Percentiles rank a stretch among this genome's conserved stretches.
phyloP scores from a whole-genome alignment of 78 protist species.

The Bodo saltans region DNA sequence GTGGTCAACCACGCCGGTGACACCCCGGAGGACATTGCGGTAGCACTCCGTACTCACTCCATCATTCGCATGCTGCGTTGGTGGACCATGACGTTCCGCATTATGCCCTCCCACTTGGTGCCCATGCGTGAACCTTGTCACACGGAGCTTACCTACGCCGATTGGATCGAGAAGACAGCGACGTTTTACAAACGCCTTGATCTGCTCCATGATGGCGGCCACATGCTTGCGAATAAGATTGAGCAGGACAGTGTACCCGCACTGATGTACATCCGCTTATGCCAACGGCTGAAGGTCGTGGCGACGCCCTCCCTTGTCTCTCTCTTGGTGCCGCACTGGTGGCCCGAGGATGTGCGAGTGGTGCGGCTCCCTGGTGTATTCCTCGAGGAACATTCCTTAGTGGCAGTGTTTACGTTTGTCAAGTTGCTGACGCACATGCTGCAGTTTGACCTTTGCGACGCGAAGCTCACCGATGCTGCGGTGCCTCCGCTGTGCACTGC shows the following conservation, averaged over 20 bases:
- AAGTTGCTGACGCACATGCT: background rate
- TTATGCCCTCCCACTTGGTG: background rate
- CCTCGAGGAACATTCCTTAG: background rate
- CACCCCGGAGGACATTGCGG: constrained; percentile 9
- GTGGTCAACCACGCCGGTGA: background rate
- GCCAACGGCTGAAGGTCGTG: too few species aligned
- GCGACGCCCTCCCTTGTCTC: background rate
- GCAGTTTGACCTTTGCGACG: background rate
- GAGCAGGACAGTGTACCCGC: background rate
- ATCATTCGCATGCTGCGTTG: background rate
- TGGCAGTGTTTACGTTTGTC: background rate
- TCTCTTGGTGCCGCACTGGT: background rate
- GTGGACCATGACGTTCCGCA: constrained; percentile 1
- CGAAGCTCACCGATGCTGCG: background rate
- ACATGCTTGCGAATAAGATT: background rate
- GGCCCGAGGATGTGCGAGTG: constrained; percentile 15
- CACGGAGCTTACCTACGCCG: background rate
- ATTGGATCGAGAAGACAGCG: background rate
- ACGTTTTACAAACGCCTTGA: background rate
- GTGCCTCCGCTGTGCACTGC: background rate
- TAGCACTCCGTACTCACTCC: background rate
- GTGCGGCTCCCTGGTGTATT: background rate
- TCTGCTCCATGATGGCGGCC: background rate
- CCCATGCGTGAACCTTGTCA: background rate
- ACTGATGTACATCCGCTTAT: background rate